Base-by-base conservation (phyloP, 257 asterid genomes). In the Mentha longifolia region DNA sequence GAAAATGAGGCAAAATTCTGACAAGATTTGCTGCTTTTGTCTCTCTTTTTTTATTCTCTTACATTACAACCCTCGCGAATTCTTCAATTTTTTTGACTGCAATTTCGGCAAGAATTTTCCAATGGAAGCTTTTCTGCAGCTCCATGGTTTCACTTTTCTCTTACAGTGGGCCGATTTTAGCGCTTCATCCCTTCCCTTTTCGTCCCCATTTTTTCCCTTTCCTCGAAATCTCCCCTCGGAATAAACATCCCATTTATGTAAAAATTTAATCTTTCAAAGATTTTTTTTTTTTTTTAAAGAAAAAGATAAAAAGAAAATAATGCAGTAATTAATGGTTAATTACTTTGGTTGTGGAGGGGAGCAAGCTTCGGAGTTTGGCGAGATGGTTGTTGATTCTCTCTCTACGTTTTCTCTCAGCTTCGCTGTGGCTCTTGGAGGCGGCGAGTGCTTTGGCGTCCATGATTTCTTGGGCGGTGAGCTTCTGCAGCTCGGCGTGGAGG, bases 361-460 rank as follows among this genome's bases (percentile, higher is more conserved):
- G 95, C 68, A 93, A 83, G 86, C 95, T 93, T n/a, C 98, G 80
- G 45, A 93, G 95, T 76, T 85, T 84, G 37, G 95, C 92, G 37
- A 91, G 86, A 78, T 93, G 98, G 46, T 87, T 91, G 46, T 93
- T 93, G 76, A 93, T 93, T 63, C 98, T 89, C 71, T 91, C 98
- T 64, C 98, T 78, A 6, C 98, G 84, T 58, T 96, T 82, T 65
- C 98, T 82, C 83, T 93, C 98, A 39, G 98, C 98, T 80, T 93
- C 98, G 56, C 98, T 93, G 49, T 93, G 98, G 72, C 95, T 93
- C 59, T 93, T 93, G 4, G 96, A 93, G 6, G 98, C 98, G 13
- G 97, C 98, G 12, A 91, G 92, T 12, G 97, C 98, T 65, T 93
- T 93, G 0, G 97, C 97, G 66, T 91, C 98, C 97, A 93, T 93